These are phyloP conservation scores for Backusella mclennaniae DNA, from an alignment of 192 early-diverging fungal genomes.

Conservation along the genomic window DNA sequence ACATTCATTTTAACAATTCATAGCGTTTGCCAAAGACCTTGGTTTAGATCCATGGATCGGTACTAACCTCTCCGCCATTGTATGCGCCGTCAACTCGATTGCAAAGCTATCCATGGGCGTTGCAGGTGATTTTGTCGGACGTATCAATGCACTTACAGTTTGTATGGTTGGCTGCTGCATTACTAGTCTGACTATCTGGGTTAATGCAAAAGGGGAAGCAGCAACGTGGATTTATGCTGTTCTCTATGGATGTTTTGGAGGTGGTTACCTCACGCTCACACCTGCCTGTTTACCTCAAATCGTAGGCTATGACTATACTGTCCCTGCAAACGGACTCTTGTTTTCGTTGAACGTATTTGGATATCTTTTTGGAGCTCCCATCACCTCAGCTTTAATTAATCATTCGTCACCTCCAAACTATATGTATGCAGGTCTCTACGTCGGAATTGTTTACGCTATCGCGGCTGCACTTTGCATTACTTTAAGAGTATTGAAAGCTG, in stretches of 20 bases:
- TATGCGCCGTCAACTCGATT: conserved; percentile 38
- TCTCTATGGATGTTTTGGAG: conserved; percentile 36
- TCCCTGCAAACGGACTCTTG: conserved; percentile 29
- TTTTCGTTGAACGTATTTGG: conserved; percentile 41
- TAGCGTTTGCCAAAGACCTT: conserved; percentile 38
- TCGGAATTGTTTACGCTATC: conserved; percentile 2
- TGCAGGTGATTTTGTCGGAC: conserved; percentile 37
- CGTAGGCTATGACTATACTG: conserved; percentile 13
- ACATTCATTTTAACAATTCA: conserved; percentile 12
- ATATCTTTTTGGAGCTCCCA: conserved; percentile 36
- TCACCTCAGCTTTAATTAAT: conserved; percentile 32
- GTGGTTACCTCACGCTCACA: conserved; percentile 12
- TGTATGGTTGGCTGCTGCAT: conserved; percentile 37
- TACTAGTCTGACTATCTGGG: conserved; percentile 20
- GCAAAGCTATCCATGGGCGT: conserved; percentile 35
- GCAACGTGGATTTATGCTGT: conserved; percentile 29
- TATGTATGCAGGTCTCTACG: conserved; percentile 14
- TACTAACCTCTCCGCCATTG: conserved; percentile 36
- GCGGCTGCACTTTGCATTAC: not conserved
- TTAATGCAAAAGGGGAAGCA: conserved; percentile 12
- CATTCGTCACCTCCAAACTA: conserved; percentile 5
- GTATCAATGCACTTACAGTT: conserved; percentile 41
- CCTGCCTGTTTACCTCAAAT: conserved; percentile 14
- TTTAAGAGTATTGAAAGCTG: conserved; percentile 11
- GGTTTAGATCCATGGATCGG: conserved; percentile 35